Evolutionary conservation across 208 protist genomes (phyloP), one percentile per base, ranked within the genome.

Genomic region (Wallacemonas sp.): DNA sequence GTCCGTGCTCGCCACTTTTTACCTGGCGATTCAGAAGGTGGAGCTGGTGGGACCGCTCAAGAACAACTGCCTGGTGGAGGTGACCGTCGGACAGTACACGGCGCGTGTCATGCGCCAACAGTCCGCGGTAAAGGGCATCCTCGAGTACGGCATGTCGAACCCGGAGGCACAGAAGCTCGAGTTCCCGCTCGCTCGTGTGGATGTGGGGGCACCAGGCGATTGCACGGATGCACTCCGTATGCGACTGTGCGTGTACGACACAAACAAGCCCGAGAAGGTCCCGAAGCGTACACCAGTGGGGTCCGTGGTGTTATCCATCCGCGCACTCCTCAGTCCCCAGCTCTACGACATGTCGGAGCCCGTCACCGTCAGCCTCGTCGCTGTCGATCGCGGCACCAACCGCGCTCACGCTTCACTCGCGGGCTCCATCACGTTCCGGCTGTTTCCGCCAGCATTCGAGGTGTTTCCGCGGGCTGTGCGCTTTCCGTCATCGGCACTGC

Each of bases 361-460:
- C 10, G 76, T 92, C n/a, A 73, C 55, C 34, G 81, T 92, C 38
- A 80, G 84, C 9, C 79, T 95, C 17, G 89, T 95, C 30, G 65
- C 72, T 30, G 62, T 88, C 13, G 48, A 61, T 22, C 76, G 68
- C 30, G 75, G 62, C 39, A 61, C 63, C 13, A 88, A 86, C 37
- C 62, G 62, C 33, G 73, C 78, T 13, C 71, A 83, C 38, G 80
- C 83, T 21, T 57, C 46, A 22, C 48, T 83, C 38, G 69, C 79
- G 13, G 89, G 89, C 48, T 82, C 66, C n/a, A 64, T 92, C 38
- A 88, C 71, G 33, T 81, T 95, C 62, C 73, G 42, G 24, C 61
- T 92, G 27, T 62, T 76, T 26, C 72, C 82, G 6, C 82, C 82
- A 8, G 63, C 74, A 2, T 87, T 84, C 64, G 83, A 95, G 62